A percentile compares a stretch with the other conserved stretches of the same genome.
Conservation (phyloP, 1,284 basidiomycete genomes). For the Trametes hirsuta region DNA sequence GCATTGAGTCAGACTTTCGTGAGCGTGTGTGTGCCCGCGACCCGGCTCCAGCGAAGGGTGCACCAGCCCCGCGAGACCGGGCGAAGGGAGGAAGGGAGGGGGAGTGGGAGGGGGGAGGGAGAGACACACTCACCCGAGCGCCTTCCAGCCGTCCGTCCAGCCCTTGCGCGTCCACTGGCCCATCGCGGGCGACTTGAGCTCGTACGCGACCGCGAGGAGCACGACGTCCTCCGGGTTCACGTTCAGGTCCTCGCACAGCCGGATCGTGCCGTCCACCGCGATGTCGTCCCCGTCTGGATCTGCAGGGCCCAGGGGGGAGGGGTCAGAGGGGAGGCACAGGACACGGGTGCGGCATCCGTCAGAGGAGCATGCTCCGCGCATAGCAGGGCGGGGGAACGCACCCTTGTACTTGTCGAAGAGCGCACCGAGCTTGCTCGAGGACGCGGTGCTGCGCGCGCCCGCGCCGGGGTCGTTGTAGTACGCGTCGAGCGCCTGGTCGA, state of each 20-base stretch:
- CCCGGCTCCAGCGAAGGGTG: no score
- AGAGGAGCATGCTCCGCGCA: no score
- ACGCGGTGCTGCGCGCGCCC: conserved; percentile 40
- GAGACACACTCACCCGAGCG: conserved; percentile 52
- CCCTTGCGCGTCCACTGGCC: conserved; percentile 78
- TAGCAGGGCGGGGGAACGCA: conserved; percentile 34
- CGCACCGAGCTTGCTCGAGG: conserved; percentile 59
- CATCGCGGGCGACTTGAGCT: conserved; percentile 73
- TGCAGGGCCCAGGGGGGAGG: conserved; percentile 27
- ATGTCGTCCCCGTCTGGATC: conserved; percentile 65
- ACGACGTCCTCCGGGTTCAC: conserved; percentile 80
- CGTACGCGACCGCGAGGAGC: conserved; percentile 75
- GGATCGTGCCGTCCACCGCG: conserved; percentile 74
- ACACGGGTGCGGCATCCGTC: no score
- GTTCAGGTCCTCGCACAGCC: conserved; percentile 67
- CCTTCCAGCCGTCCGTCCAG: conserved; percentile 85
- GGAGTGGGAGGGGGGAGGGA: neutral
- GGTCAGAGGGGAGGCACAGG: neutral
- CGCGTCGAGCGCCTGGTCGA: conserved; percentile 79
- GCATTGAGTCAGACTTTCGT: no score
- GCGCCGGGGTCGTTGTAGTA: conserved; percentile 58
- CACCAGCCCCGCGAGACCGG: neutral
- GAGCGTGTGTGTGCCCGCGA: no score
- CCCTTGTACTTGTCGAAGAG: conserved; percentile 85
- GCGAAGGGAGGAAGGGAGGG: neutral